Base-by-base conservation (phyloP, 768 basidiomycete species). In the Cystobasidiopsis lactophilus region DNA sequence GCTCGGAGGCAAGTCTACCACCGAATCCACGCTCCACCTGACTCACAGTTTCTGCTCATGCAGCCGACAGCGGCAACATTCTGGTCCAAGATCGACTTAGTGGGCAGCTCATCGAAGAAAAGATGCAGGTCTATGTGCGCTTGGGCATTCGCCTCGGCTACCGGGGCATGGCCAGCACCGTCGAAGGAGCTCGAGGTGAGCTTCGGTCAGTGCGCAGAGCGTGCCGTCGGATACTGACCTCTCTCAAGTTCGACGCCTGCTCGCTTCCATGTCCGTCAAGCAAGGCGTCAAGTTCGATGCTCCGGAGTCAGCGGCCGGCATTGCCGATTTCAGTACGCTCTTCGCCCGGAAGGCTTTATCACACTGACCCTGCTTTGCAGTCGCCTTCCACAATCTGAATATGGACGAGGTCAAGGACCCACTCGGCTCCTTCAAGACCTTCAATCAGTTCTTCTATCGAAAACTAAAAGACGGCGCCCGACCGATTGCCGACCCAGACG, bases 51-150 rank as follows among this genome's bases (percentile, higher is more conserved):
- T n/a, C 13, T 33, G 1, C 37, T n/a, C n/a, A n/a, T n/a, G n/a
- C n/a, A n/a, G 19, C 85, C 82, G 93, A 98, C 62, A 89, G 85
- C 50, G 91, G 88, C 24, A 98, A 98, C 64, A 93, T 98, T 59
- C 50, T 62, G 35, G 89, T 98, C 1, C 91, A 96, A 69, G 88
- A 95, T 64, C 74, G 91, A 14, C 67, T 77, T 66, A 88, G 85
- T 0, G 91, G 91, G 0, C 82, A 85, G 65, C 65, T 96, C 53
- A 82, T 88, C 63, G 91, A 98, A 68, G 91, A 96, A 70, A 96
- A 95, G 71, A 98, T 95, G 86, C 80, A 88, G 62, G 77, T 78
- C 13, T 95, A 93, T 63, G 85, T 95, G 0, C 71, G 89, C 37
- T 68, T 98, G 16, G 91, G 91, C 2, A 98, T 98, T 62, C 72